Conservation (phyloP, 73 alveolate genomes). For the Paramecium primaurelia region DNA sequence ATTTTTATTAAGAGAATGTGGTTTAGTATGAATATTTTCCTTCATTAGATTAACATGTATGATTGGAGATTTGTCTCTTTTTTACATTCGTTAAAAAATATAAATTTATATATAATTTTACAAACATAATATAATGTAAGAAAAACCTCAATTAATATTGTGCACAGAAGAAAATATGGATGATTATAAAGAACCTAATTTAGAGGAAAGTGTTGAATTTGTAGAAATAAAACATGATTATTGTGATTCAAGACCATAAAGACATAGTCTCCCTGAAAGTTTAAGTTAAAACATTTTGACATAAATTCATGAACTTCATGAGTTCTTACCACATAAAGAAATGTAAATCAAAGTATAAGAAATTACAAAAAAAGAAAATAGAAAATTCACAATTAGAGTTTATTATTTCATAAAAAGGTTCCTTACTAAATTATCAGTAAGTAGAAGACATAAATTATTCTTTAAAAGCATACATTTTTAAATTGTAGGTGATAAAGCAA, state of each 20-base stretch:
- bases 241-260: background rate
- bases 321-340: background rate
- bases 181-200: background rate
- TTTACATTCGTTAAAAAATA: constrained; percentile 17
- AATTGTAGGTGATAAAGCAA: constrained; percentile 27
- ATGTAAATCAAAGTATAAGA: background rate
- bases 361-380: background rate
- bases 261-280: background rate
- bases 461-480: background rate
- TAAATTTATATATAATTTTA: background rate
- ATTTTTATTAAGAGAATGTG: background rate
- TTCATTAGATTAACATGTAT: background rate
- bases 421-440: constrained; percentile 1
- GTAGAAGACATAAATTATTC: constrained; percentile 4
- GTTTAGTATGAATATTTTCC: background rate
- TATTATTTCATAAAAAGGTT: background rate
- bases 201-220: background rate
- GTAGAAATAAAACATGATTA: background rate
- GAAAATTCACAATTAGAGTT: background rate
- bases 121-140: background rate
- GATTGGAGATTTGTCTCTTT: constrained; percentile 21
- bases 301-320: background rate
- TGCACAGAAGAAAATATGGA: background rate
- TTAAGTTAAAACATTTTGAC: background rate
- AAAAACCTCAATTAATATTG: background rate